These are phyloP conservation scores for Aspergillus biplanus DNA, from an alignment of 495 filamentous ascomycete genomes.

Conservation along the genomic window DNA sequence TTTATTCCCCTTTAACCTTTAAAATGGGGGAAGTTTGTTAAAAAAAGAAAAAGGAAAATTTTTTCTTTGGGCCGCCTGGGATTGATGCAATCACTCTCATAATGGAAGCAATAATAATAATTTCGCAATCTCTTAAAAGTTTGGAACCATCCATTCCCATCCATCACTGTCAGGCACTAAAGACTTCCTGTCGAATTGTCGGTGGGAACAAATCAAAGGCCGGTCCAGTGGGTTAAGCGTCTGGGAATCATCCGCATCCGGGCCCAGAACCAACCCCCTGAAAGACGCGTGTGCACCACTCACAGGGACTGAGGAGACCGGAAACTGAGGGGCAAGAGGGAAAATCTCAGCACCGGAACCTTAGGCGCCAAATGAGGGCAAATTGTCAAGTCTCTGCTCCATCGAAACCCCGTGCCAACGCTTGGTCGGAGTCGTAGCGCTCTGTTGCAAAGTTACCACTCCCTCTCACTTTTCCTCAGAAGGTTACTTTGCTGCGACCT, in stretches of 20 bases:
- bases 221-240: slow-evolving; percentile 19
- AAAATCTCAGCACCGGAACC: not conserved
- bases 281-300: slow-evolving; percentile 31
- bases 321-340: not conserved
- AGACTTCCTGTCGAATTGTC: slow-evolving; percentile 16
- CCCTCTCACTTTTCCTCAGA: not conserved
- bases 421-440: slow-evolving; percentile 1
- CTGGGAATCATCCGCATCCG: slow-evolving; percentile 35
- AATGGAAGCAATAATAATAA: not conserved
- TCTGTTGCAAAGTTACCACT: not conserved
- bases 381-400: slow-evolving; percentile 5
- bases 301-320: slow-evolving; percentile 9
- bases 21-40: not conserved
- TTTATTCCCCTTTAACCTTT: not conserved
- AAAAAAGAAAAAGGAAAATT: not conserved
- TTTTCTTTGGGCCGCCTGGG: not conserved
- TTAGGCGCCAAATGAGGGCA: not conserved
- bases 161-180: slow-evolving; percentile 17
- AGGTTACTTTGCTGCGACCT: slow-evolving; percentile 1
- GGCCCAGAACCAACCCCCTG: slow-evolving; percentile 34
- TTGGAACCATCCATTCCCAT: slow-evolving; percentile 18
- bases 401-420: slow-evolving; percentile 14
- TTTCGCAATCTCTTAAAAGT: slow-evolving; percentile 11
- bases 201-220: slow-evolving; percentile 27
- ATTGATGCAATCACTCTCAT: slow-evolving; percentile 3